Evolutionary conservation across 345 rosid species (phyloP), one percentile per base, ranked within the genome.

Genomic region (Nasturtium officinale): DNA sequence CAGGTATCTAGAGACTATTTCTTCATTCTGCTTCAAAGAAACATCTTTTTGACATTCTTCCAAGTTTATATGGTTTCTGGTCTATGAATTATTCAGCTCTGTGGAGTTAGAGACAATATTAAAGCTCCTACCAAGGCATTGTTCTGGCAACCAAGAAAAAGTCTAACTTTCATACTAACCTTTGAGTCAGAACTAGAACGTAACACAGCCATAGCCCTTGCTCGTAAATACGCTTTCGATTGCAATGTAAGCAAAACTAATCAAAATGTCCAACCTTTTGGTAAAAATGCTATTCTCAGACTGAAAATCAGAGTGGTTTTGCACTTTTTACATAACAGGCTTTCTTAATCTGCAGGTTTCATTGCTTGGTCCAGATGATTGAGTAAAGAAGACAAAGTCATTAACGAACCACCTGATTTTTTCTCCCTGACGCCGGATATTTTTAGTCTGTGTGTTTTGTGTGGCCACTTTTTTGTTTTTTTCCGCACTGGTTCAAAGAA

Each of bases 141-240:
- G 84, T 90, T 90, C 74, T 96, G 98, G 97, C 98, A 92, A 80
- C 89, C 98, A 10, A 90, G 97, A 80, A 92, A 85, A 77, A 91
- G 97, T 52, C 79, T 83, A 25, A 87, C 92, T 0, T 92, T 73
- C 50, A 81, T 90, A 62, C 79, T 96, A 64, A 83, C 91, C 47
- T 96, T 92, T 10, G 96, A 92, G 69, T 87, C 97, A 13, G 98
- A 96, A 78, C 83, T 82, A 76, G 98, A 87, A 29, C 86, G 99
- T 73, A 96, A 96, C 40, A 79, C 95, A 17, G 98, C 96, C 65
- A 83, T 92, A 53, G 77, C 76, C 67, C 83, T 96, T 28, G 90
- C 98, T 58, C 80, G 99, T 66, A 95, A 85, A 81, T 86, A 90
- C 37, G 96, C 98, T 54, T 79, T 80, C 13, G 99, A 96, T 74